A percentile compares a stretch with the other conserved stretches of the same genome.
Conservation (phyloP, 306 rosid genomes). For the Cucurbita moschata region DNA sequence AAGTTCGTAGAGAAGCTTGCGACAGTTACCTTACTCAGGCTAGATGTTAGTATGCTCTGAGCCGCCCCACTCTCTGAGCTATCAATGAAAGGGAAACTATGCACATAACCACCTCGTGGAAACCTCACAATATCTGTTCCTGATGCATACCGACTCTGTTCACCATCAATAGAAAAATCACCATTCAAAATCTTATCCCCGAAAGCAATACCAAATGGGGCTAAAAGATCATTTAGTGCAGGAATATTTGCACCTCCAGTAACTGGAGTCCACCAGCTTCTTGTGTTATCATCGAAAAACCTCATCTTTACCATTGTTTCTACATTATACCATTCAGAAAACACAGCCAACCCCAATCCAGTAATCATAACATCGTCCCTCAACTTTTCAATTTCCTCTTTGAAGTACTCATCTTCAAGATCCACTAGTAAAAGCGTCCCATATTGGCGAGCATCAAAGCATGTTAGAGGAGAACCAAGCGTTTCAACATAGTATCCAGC, state of each 20-base stretch:
- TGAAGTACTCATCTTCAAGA: conserved; percentile 91
- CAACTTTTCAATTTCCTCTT: conserved; percentile 90
- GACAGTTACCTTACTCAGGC: conserved; percentile 42
- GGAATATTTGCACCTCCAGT: conserved; percentile 96
- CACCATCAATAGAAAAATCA: conserved; percentile 80
- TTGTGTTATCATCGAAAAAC: conserved; percentile 87
- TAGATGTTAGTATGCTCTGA: conserved; percentile 66
- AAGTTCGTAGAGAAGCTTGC: background rate
- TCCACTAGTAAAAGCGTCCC: conserved; percentile 90
- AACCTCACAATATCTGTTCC: conserved; percentile 92
- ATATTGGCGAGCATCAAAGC: conserved; percentile 83
- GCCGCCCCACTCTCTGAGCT: conserved; percentile 98
- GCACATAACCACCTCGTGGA: conserved; percentile 75
- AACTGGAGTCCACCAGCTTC: conserved; percentile 99
- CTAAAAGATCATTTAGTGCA: conserved; percentile 81
- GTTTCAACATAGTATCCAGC: conserved; percentile 81
- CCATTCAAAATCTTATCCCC: conserved; percentile 90
- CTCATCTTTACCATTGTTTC: conserved; percentile 97
- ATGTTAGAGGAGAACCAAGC: conserved; percentile 88
- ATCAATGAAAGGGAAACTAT: conserved; percentile 76
- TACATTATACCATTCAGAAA: conserved; percentile 96
- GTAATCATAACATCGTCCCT: conserved; percentile 69
- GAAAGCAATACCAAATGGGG: conserved; percentile 92
- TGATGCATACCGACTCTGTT: conserved; percentile 90
- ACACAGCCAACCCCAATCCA: conserved; percentile 80